Conservation (phyloP, 2,329 filamentous ascomycete species). For the Hymenoscyphus scutula region DNA sequence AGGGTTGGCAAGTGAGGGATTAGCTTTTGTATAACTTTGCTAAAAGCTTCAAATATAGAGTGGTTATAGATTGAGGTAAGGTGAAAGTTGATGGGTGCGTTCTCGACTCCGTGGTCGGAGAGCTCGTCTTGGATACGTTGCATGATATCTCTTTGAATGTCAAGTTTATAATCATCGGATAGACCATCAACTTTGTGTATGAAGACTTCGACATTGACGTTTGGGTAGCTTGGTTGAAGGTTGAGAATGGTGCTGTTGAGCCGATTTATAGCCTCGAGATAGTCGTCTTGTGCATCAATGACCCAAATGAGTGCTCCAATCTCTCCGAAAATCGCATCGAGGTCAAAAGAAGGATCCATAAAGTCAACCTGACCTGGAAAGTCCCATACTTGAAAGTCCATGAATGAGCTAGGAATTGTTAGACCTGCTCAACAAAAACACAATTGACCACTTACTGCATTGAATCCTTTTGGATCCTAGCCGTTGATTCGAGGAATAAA, state of each 20-base stretch:
- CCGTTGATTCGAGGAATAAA: slow-evolving; percentile 91
- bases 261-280: slow-evolving; percentile 83
- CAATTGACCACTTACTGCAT: slow-evolving; percentile 69
- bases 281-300: slow-evolving; percentile 97
- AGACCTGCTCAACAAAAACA: slow-evolving; percentile 10
- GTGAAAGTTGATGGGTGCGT: slow-evolving; percentile 91
- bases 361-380: slow-evolving; percentile 95
- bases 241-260: slow-evolving; percentile 88
- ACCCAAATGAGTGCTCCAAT: slow-evolving; percentile 97
- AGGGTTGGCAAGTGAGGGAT: slow-evolving; percentile 91
- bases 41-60: slow-evolving; percentile 96
- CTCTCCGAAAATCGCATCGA: slow-evolving; percentile 90
- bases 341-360: slow-evolving; percentile 83
- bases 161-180: slow-evolving; percentile 92
- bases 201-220: slow-evolving; percentile 97
- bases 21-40: slow-evolving; percentile 96
- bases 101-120: slow-evolving; percentile 88
- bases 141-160: slow-evolving; percentile 94
- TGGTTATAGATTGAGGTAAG: slow-evolving; percentile 98
- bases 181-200: slow-evolving; percentile 99
- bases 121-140: slow-evolving; percentile 96
- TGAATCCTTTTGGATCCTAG: slow-evolving; percentile 88
- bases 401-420: slow-evolving; percentile 72
- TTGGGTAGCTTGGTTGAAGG: slow-evolving; percentile 82
- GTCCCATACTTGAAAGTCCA: slow-evolving; percentile 99